Base-by-base conservation (phyloP, 2,329 filamentous ascomycete genomes). In the Xylaria sp. region DNA sequence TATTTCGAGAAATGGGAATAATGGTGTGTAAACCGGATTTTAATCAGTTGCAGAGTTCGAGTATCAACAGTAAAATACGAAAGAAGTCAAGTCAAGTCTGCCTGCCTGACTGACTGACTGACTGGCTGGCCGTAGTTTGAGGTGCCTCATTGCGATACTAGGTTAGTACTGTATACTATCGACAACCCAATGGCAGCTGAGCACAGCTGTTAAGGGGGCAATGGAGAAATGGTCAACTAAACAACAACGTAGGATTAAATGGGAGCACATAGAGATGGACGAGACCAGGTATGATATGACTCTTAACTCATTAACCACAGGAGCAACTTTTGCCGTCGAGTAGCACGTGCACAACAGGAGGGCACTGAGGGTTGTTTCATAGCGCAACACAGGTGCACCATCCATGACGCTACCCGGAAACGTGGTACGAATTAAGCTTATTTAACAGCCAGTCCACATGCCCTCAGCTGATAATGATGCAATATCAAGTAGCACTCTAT, bases 151-250 rank as follows among this genome's bases (percentile, higher is more conserved):
- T n/a, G n/a, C n/a, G n/a, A n/a, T n/a, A n/a, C n/a, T n/a, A n/a
- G n/a, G n/a, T n/a, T n/a, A n/a, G n/a, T n/a, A 47, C 31, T 31
- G 43, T 17, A n/a, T 15, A 17, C 11, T 38, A 38, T 27, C 15
- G 21, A 54, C 21, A 38, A 7, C 29, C 21, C 1, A 51, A 15
- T 4, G 49, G 48, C 58, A 58, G 54, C 53, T 53, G 58, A 61
- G 44, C 27, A 27, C 54, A 58, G 58, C 53, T 53, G 58, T 47
- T 41, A 4, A 23, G 33, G 17, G 25, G 41, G 21, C n/a, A n/a
- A n/a, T n/a, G n/a, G n/a, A n/a, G n/a, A n/a, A n/a, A n/a, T n/a
- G n/a, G n/a, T n/a, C n/a, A n/a, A n/a, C 10, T 44, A 1, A 13
- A 47, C n/a, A n/a, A 27, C 4, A 52, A 9, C 3, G 19, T 31